Base-by-base conservation (phyloP, 225 moss, liverwort and hornwort genomes). In the Lunularia cruciata region DNA sequence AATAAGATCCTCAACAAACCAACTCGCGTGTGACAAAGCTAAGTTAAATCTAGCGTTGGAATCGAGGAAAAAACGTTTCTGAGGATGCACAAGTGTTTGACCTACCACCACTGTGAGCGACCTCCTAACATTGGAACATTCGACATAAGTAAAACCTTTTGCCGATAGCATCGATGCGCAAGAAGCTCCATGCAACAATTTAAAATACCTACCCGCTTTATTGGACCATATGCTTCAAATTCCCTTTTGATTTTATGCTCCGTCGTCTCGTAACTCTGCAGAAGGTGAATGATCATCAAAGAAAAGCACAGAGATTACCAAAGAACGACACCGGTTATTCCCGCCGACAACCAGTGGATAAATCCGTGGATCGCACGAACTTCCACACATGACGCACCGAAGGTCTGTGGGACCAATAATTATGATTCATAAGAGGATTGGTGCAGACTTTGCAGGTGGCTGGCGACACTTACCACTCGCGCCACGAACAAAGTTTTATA, bases 401-500 rank as follows among this genome's bases (percentile, higher is more conserved):
- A 34, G 3, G 71, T 72, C 71, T 60, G 71, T 61, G 47, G 12
- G 45, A 30, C 27, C 30, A 18, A 7, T 43, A 64, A 27, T 25
- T 14, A 3, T 22, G 20, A 11, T 25, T 61, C 38, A 33, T 57
- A 25, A 43, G 12, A 45, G 3, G 19, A 3, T 3, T 6, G 6
- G 2, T 35, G 39, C 13, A n/a, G 65, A 35, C 51, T 31, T 15
- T 15, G 16, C 1, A 6, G 30, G 28, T 39, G 46, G 45, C 58
- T 23, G 2, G 42, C 47, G 28, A 70, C 18, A 64, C 82, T 52
- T 87, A 90, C 89, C 71, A 98, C 87, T 72, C 98, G 83, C 22
- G 98, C 98, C 77, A 98, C 93, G 65, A 98, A 98, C 57, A 98
- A 68, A 28, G 93, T 93, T 83, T 98, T 98, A 79, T 98, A 98